Conservation (phyloP, 331 rosid species). For the Quercus tomentella region DNA sequence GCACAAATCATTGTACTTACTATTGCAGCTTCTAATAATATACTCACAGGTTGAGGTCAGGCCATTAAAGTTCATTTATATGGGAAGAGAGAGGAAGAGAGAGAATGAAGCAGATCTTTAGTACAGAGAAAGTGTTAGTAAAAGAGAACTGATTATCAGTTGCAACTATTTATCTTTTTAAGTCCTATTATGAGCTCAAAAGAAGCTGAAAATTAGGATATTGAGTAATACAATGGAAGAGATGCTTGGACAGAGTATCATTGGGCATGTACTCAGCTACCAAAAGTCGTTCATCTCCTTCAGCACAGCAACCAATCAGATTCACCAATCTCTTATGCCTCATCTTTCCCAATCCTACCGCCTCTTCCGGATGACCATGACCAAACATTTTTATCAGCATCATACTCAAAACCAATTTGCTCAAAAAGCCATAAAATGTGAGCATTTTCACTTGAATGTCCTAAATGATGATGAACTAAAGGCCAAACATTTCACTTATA, state of each 20-base stretch:
- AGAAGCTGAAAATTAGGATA: too few species aligned
- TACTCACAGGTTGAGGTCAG: neutral
- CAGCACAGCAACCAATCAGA: constrained; percentile 72
- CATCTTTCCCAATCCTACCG: constrained; percentile 67
- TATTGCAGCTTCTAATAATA: neutral
- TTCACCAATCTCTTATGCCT: constrained; percentile 68
- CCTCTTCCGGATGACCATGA: constrained; percentile 47
- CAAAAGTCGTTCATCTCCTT: constrained; percentile 74
- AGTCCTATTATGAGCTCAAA: too few species aligned
- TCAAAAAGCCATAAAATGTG: neutral
- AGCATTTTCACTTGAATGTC: neutral
- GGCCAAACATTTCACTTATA: neutral
- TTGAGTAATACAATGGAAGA: too few species aligned
- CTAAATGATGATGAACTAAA: neutral
- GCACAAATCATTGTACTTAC: neutral
- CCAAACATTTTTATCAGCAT: neutral
- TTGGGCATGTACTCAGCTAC: too few species aligned
- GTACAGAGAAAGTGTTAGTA: too few species aligned
- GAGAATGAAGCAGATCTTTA: too few species aligned
- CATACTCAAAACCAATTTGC: neutral
- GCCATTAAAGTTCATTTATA: neutral
- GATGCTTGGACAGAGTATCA: too few species aligned
- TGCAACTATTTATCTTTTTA: too few species aligned
- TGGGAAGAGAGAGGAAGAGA: too few species aligned
- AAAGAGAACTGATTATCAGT: too few species aligned